Evolutionary conservation across 2,329 filamentous ascomycete species (phyloP).

Genomic region (Botrytis squamosa): DNA sequence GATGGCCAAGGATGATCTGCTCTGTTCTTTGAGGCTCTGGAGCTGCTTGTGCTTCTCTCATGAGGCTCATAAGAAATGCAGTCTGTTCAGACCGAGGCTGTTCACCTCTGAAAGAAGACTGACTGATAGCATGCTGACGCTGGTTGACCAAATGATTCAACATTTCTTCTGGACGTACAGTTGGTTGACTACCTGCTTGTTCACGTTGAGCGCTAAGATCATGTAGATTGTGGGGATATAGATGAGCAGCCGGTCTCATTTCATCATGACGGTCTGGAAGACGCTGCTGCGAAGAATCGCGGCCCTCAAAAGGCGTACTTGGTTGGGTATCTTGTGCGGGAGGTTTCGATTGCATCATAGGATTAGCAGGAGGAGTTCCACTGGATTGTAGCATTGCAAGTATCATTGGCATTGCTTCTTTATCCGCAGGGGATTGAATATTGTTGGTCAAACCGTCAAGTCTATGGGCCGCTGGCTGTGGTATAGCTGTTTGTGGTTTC

Average conservation of each 20-base stretch:
- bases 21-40: constrained; percentile 53
- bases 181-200: constrained; percentile 40
- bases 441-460: constrained; percentile 27
- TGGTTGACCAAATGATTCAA: constrained; percentile 60
- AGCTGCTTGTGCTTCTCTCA: constrained; percentile 57
- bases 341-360: constrained; percentile 35
- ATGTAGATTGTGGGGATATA: constrained; percentile 44
- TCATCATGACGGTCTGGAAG: constrained; percentile 38
- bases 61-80: constrained; percentile 83
- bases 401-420: constrained; percentile 81
- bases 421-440: constrained; percentile 56
- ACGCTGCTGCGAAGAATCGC: constrained; percentile 45
- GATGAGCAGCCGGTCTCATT: constrained; percentile 30
- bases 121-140: constrained; percentile 55
- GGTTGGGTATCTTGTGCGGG: constrained; percentile 46
- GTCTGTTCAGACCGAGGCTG: constrained; percentile 58
- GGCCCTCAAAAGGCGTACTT: constrained; percentile 47
- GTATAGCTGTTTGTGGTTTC: constrained; percentile 49
- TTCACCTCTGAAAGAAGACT: constrained; percentile 49
- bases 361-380: constrained; percentile 45
- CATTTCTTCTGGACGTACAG: constrained; percentile 56
- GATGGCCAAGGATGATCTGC: constrained; percentile 51
- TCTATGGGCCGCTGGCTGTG: constrained; percentile 35
- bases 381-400: constrained; percentile 72
- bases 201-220: constrained; percentile 53